Conservation (phyloP, 148 eudicot genomes). For the Drosera capensis region DNA sequence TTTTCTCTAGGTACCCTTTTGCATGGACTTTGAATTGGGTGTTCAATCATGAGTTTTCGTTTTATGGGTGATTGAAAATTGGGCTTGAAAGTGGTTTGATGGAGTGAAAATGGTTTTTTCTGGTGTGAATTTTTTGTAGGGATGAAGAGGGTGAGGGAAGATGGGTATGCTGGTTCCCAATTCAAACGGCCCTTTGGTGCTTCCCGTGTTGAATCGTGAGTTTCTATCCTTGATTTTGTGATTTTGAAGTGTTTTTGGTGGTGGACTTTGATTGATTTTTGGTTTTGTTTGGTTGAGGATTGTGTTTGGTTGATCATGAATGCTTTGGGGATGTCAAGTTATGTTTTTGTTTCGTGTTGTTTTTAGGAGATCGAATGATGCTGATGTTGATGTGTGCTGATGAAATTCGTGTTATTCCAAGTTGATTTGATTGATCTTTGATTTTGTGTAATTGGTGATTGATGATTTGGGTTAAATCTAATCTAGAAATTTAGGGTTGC, state of each 20-base stretch:
- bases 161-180: constrained; percentile 1
- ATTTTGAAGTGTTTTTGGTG: too few relatives aligned
- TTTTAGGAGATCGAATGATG: background rate
- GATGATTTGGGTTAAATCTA: too few relatives aligned
- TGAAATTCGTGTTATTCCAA: background rate
- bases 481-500: too few relatives aligned
- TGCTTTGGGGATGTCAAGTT: background rate
- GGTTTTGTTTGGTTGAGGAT: background rate
- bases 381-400: background rate
- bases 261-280: background rate
- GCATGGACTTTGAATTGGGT: too few relatives aligned
- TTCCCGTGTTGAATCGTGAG: constrained; percentile 2
- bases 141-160: constrained; percentile 2
- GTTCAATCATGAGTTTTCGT: too few relatives aligned
- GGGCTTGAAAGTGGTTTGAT: too few relatives aligned
- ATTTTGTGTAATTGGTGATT: background rate
- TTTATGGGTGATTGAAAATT: too few relatives aligned
- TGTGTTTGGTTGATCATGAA: background rate
- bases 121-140: constrained; percentile 1
- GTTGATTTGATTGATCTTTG: background rate
- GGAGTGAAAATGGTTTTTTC: too few relatives aligned
- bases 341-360: background rate
- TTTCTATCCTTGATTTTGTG: background rate
- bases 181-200: constrained; percentile 1
- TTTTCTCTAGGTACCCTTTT: too few relatives aligned